Evolutionary conservation across 2,329 filamentous ascomycete species (phyloP).

Genomic region (Claviceps sp.): DNA sequence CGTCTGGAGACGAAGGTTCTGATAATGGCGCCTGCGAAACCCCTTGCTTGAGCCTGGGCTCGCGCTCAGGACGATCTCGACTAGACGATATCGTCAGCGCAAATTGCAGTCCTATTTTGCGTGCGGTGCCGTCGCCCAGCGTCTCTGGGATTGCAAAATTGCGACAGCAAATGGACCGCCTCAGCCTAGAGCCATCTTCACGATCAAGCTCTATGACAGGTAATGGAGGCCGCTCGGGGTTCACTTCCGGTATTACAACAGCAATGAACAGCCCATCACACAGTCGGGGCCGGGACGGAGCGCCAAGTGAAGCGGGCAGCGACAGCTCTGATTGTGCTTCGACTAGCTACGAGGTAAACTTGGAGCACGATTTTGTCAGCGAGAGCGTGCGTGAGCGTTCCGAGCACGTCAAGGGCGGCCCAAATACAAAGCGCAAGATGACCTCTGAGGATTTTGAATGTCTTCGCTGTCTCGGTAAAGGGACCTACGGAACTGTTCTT

Average conservation of each 20-base stretch:
- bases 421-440: slow-evolving; percentile 63
- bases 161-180: slow-evolving; percentile 65
- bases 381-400: slow-evolving; percentile 38
- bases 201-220: slow-evolving; percentile 43
- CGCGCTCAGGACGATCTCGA: slow-evolving; percentile 26
- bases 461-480: slow-evolving; percentile 85
- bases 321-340: slow-evolving; percentile 51
- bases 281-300: slow-evolving; percentile 45
- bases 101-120: slow-evolving; percentile 48
- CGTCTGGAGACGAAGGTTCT: slow-evolving; percentile 45
- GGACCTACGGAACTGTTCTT: slow-evolving; percentile 87
- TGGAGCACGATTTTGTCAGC: slow-evolving; percentile 77
- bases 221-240: slow-evolving; percentile 28
- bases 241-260: slow-evolving; percentile 31
- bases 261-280: slow-evolving; percentile 39
- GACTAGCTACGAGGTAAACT: slow-evolving; percentile 71
- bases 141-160: slow-evolving; percentile 69
- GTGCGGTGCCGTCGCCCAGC: slow-evolving; percentile 36
- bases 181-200: slow-evolving; percentile 49
- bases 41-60: slow-evolving; percentile 18
- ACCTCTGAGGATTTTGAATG: slow-evolving; percentile 80
- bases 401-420: slow-evolving; percentile 36
- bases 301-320: slow-evolving; percentile 37
- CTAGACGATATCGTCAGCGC: slow-evolving; percentile 46
- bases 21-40: slow-evolving; percentile 30